Evolutionary conservation across 208 protist genomes (phyloP), one percentile per base, ranked within the genome.

Genomic region (Wallacemonas sp.): DNA sequence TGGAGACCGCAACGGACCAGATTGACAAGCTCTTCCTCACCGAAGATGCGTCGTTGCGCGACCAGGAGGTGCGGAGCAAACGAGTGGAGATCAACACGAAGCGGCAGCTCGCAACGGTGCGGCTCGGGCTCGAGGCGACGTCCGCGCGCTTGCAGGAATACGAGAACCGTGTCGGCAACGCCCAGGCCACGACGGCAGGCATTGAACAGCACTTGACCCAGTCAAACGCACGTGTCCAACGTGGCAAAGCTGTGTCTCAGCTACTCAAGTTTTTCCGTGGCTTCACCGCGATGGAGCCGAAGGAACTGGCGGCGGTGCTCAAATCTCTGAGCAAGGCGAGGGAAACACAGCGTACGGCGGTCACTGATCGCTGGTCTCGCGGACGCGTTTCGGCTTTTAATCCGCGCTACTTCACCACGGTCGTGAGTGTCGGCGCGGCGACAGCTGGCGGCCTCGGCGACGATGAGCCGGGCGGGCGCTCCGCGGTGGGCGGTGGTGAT

Each of bases 201-300:
- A 92, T 95, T 61, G 89, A 95, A 77, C 83, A 92, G 70, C 89
- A 95, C 60, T 63, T 95, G 1, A 57, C 81, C 24, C 85, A 92
- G 60, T 91, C 85, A 12, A 95, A 92, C 55, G 78, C 89, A 32
- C 83, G 89, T 1, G 83, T 92, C 65, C 74, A 86, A 65, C 85
- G 89, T 3, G 85, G 85, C 26, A 79, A 82, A 46, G 60, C 79
- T 15, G 84, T 95, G 21, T 82, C 76, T 24, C 78, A 91, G 68
- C 66, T 95, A 33, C 77, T 95, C 19, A 76, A 80, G 24, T 87
- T 86, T 58, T 91, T 92, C 65, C 78, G 78, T 33, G 86, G 81
- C 77, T 76, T 95, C 52, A 89, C 75, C 2, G 12, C 37, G 5
- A 79, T 95, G 50, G 67, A 73, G 5, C 36, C 58, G 4, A 64